These are phyloP conservation scores for Ashbya aceris DNA, from an alignment of 1,139 yeast species.

Conservation along the genomic window DNA sequence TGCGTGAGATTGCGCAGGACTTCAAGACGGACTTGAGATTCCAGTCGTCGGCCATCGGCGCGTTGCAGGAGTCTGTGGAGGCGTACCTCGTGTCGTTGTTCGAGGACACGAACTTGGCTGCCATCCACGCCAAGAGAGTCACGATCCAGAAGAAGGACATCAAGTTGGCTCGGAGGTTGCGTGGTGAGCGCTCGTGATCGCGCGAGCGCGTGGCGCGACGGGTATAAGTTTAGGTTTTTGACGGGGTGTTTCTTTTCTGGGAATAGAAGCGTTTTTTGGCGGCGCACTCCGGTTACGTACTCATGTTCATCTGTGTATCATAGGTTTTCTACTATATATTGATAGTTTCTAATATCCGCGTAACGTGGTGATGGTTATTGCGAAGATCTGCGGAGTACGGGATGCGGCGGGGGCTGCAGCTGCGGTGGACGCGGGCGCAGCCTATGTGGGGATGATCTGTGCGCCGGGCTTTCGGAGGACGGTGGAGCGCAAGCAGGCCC, in stretches of 20 bases:
- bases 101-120: slow-evolving; percentile 98
- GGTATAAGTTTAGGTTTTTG: neutral
- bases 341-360: neutral
- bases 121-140: slow-evolving; percentile 99
- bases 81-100: slow-evolving; percentile 87
- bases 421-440: slow-evolving; percentile 67
- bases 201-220: too few species aligned
- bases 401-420: slow-evolving; percentile 55
- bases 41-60: slow-evolving; percentile 98
- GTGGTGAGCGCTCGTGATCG: slow-evolving; percentile 82
- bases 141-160: slow-evolving; percentile 99
- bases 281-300: neutral
- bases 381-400: slow-evolving; percentile 79
- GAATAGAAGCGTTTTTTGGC: neutral
- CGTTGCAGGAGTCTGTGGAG: slow-evolving; percentile 97
- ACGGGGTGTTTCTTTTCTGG: slow-evolving; percentile 3
- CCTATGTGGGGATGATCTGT: slow-evolving; percentile 72
- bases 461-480: slow-evolving; percentile 80
- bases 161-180: slow-evolving; percentile 97
- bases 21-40: slow-evolving; percentile 97
- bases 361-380: slow-evolving; percentile 15
- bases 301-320: neutral
- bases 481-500: slow-evolving; percentile 46
- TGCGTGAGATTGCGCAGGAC: slow-evolving; percentile 96
- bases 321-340: neutral